Conservation (phyloP, 148 eudicot genomes). For the Agrostemma githago region DNA sequence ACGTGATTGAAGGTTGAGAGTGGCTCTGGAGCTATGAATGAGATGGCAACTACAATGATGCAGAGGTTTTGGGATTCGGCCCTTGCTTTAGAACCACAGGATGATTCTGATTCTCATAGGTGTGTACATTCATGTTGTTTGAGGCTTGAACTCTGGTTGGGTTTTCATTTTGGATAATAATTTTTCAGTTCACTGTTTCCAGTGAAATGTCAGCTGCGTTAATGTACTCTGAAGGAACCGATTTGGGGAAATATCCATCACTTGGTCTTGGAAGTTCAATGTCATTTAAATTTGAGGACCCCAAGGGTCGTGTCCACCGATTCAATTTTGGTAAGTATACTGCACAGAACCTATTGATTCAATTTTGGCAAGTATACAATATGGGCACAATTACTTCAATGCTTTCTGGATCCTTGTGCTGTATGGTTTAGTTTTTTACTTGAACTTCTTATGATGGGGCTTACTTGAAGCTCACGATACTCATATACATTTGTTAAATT, state of each 20-base stretch:
- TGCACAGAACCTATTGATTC: not conserved
- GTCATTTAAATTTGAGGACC: slow-evolving; percentile 74
- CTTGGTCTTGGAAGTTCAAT: slow-evolving; percentile 80
- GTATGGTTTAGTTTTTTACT: not conserved
- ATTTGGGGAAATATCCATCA: slow-evolving; percentile 66
- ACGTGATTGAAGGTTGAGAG: slow-evolving; percentile 56
- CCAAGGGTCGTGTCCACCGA: slow-evolving; percentile 79
- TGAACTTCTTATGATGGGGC: not conserved
- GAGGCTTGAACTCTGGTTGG: slow-evolving; percentile 5
- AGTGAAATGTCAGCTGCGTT: slow-evolving; percentile 74
- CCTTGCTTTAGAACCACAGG: slow-evolving; percentile 70
- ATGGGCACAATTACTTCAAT: not conserved
- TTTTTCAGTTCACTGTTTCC: slow-evolving; percentile 18
- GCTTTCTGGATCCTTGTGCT: not conserved
- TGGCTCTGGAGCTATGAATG: slow-evolving; percentile 74
- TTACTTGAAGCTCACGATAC: not conserved
- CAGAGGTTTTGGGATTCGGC: slow-evolving; percentile 99
- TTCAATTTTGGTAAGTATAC: slow-evolving; percentile 64
- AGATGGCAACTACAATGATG: slow-evolving; percentile 81
- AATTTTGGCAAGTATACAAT: not conserved
- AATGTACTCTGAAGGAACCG: slow-evolving; percentile 60
- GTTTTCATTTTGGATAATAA: slow-evolving; percentile 7
- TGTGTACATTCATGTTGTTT: slow-evolving; percentile 21
- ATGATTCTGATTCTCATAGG: slow-evolving; percentile 88
- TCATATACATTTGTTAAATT: no score